Conservation (phyloP, 257 asterid genomes). For the Penstemon barbatus region DNA sequence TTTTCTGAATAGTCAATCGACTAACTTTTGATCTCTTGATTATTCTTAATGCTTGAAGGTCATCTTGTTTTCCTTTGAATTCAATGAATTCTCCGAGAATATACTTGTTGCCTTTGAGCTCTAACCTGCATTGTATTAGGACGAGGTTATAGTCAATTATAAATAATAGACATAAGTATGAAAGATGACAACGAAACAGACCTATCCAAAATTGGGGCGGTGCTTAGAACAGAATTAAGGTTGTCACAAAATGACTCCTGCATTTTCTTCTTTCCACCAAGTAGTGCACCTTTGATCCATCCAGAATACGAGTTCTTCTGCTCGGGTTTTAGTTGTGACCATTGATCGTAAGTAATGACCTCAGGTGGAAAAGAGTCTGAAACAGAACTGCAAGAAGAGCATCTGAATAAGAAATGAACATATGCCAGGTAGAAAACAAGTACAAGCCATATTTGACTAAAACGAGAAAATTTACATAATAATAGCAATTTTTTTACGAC, state of each 20-base stretch:
- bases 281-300: conserved; percentile 82
- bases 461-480: too few relatives aligned
- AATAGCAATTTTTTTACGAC: too few relatives aligned
- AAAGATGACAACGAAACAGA: conserved; percentile 33
- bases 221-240: conserved; percentile 63
- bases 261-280: conserved; percentile 68
- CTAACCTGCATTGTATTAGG: conserved; percentile 55
- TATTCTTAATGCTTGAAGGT: conserved; percentile 56
- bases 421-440: background rate
- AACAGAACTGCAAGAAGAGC: conserved; percentile 53
- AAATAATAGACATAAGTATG: conserved; percentile 5
- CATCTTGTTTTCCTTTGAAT: conserved; percentile 89
- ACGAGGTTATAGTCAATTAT: background rate
- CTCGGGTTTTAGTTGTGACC: conserved; percentile 70
- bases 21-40: conserved; percentile 90
- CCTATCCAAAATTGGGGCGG: conserved; percentile 94
- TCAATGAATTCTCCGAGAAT: conserved; percentile 86
- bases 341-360: conserved; percentile 72
- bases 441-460: background rate
- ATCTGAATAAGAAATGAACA: conserved; percentile 18
- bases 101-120: conserved; percentile 72
- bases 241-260: conserved; percentile 58
- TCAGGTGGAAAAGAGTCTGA: conserved; percentile 73
- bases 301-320: conserved; percentile 51
- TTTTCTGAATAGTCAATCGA: conserved; percentile 67